Conservation (phyloP, 768 basidiomycete species). For the Pleurotus citrinopileatus region DNA sequence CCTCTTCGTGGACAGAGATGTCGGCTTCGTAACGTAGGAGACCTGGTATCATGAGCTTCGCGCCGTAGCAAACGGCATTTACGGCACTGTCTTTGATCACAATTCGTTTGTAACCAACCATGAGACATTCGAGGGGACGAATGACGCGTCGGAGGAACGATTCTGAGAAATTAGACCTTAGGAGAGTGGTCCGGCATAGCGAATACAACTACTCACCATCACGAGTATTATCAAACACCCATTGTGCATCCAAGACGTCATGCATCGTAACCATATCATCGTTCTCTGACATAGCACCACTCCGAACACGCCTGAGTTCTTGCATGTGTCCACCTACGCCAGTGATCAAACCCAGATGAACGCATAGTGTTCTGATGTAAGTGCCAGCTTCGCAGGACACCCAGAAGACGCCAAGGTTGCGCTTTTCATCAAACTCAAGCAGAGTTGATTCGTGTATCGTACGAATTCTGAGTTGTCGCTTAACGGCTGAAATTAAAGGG, state of each 20-base stretch:
- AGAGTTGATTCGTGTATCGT: constrained; percentile 97
- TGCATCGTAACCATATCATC: constrained; percentile 99
- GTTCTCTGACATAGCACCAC: constrained; percentile 95
- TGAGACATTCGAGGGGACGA: constrained; percentile 88
- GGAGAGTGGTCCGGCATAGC: not conserved
- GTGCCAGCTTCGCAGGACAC: constrained; percentile 98
- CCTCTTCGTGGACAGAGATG: constrained; percentile 92
- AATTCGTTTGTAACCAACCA: constrained; percentile 96
- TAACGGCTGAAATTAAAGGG: constrained; percentile 97
- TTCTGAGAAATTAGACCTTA: constrained; percentile 47
- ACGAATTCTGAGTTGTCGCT: constrained; percentile 94
- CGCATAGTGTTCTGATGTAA: constrained; percentile 95
- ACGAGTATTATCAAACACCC: constrained; percentile 95
- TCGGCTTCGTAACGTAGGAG: constrained; percentile 94
- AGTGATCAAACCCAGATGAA: constrained; percentile 89
- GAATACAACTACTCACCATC: constrained; percentile 79
- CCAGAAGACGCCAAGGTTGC: constrained; percentile 97
- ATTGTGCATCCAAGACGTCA: constrained; percentile 98
- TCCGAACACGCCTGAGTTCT: constrained; percentile 90
- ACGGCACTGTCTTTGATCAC: constrained; percentile 99
- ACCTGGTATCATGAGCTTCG: constrained; percentile 99
- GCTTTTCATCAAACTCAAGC: constrained; percentile 95
- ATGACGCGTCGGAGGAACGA: constrained; percentile 95
- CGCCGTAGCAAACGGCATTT: constrained; percentile 98
- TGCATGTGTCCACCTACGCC: constrained; percentile 99